Base-by-base conservation (phyloP, 148 eudicot genomes). In the Nepenthes gracilis region DNA sequence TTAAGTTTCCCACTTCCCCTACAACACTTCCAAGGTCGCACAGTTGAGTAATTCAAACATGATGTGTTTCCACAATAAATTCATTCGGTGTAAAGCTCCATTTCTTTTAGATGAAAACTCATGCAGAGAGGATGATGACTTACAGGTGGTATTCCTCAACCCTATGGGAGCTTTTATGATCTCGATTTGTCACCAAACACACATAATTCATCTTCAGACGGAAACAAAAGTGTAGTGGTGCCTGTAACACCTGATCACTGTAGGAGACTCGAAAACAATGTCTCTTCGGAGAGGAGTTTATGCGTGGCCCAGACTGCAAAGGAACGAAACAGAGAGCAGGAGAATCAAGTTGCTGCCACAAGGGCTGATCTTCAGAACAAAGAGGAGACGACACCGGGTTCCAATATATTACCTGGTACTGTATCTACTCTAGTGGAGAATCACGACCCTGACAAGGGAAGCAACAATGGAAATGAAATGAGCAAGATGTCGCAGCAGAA, bases 371-470 rank as follows among this genome's bases (percentile, higher is more conserved):
- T n/a, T 49, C 72, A 64, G 2, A 54, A 33, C 36, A 49, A 49
- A 2, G 53, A 49, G n/a, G 53, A 49, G 2, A n/a, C 13, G 15
- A 11, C 53, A n/a, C 48, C 55, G 12, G 35, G 57, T 54, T 33
- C 35, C 5, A 2, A 12, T 12, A 5, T 33, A 15, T 15, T 12
- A 33, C 45, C 47, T 12, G 47, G 32, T 36, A 38, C 6, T 0
- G 32, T 49, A 52, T 71, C 86, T 58, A 36, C 68, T 12, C 67
- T 69, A 53, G 34, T 50, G 59, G 84, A 69, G 82, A 77, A 70
- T 72, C 77, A 79, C 78, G 60, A 70, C 72, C 65, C 70, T 67
- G 81, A 72, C 70, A 78, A 69, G 75, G 80, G 66, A 45, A 58
- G 57, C 66, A 58, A 62, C 35, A 70, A 55, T 63, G 67, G n/a